A percentile compares a stretch with the other conserved stretches of the same genome.
Conservation (phyloP, 139 green algal species). For the Nannochloris sp. region DNA sequence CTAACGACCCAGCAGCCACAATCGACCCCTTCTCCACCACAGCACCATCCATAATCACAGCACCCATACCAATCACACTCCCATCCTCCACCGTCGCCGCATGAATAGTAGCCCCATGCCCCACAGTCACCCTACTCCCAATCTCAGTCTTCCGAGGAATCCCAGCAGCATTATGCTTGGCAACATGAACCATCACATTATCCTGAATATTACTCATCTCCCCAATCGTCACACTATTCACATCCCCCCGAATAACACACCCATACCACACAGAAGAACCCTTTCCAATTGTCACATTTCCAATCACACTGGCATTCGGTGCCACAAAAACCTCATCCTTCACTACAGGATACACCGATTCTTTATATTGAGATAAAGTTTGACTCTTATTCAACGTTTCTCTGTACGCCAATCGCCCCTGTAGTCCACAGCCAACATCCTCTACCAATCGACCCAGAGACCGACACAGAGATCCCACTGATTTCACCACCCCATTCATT, state of each 20-base stretch:
- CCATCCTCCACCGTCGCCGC: constrained; percentile 55
- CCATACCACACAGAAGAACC: constrained; percentile 84
- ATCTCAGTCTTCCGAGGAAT: constrained; percentile 57
- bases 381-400: constrained; percentile 37
- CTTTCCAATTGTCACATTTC: constrained; percentile 79
- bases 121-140: constrained; percentile 59
- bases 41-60: constrained; percentile 78
- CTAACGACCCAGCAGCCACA: constrained; percentile 72
- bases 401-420: constrained; percentile 41
- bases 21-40: constrained; percentile 65
- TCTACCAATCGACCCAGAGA: constrained; percentile 38
- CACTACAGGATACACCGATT: constrained; percentile 40
- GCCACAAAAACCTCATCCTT: constrained; percentile 67
- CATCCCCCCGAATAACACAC: constrained; percentile 79
- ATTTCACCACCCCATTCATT: constrained; percentile 3
- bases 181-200: constrained; percentile 80
- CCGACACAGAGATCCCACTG: constrained; percentile 11
- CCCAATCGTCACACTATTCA: constrained; percentile 80
- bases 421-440: constrained; percentile 30
- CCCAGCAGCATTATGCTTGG: constrained; percentile 50
- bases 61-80: constrained; percentile 84
- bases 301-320: constrained; percentile 78
- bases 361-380: constrained; percentile 31
- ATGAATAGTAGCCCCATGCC: constrained; percentile 71
- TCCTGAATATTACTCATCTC: constrained; percentile 85